Evolutionary conservation across 371 early-diverging fungal species (phyloP), one percentile per base, ranked within the genome.

Genomic region (Actinomucor elegans): DNA sequence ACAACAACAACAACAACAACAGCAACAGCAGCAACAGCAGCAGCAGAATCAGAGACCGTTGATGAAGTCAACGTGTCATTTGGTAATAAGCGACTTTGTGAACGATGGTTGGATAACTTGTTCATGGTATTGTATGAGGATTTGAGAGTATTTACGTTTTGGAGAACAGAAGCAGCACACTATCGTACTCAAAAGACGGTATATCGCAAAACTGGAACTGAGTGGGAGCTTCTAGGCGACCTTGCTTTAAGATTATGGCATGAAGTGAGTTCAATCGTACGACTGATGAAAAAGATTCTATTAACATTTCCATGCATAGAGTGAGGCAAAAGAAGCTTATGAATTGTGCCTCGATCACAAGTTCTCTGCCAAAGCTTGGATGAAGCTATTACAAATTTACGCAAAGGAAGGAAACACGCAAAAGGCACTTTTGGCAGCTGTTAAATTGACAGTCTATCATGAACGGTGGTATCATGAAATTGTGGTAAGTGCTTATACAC

Each of bases 101-200:
- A 97, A 63, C 91, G 95, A 59, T 97, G 98, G 98, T 79, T 97
- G 55, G 98, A 97, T 66, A 94, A 95, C 66, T 74, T 95, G 37
- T 96, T 96, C 48, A 94, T 96, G 95, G 93, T 96, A 4, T 71
- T 97, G 33, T 97, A 94, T 58, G 96, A 93, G 62, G 97, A 97
- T 63, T 77, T 97, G 45, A 87, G 97, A 31, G 86, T 92, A 9
- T 97, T 94, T 71, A 93, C 96, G 2, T 83, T 85, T 57, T 91
- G 89, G 87, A 68, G 87, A 48, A 79, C 90, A 10, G 88, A 88
- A 49, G 78, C 85, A 49, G 60, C 79, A 17, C 82, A 77, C 45
- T 73, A 82, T 27, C 83, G 84, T 18, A 83, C 84, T 5, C 86
- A 89, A 52, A 84, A 87, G 28, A 69, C 88, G 58, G 70, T 88